Evolutionary conservation across 2,329 filamentous ascomycete species (phyloP), one percentile per base, ranked within the genome.

Genomic region (Hyphodiscus sp.): DNA sequence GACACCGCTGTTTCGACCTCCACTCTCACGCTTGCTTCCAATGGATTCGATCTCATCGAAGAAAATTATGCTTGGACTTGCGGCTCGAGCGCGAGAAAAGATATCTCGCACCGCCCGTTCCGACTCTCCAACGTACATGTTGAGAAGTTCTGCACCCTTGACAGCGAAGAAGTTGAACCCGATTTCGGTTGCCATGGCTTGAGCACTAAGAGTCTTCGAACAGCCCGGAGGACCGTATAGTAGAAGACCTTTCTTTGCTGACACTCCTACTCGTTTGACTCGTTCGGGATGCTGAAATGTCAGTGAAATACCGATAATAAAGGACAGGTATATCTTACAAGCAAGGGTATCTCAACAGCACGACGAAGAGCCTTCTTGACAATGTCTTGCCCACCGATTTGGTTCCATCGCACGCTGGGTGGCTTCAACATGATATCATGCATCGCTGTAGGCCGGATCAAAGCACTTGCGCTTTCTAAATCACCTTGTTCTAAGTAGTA

Each of bases 11-110:
- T 68, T 71, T 18, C 73, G 69, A 6, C 70, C 68, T 2, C 75
- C 75, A 23, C 75, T 75, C 50, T 76, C 73, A 19, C 76, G 73
- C 42, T 73, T 66, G 42, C 65, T 69, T 47, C 70, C 77, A 58
- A 97, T 92, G 4, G 89, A 85, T 71, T 97, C 91, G 63, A 97
- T 94, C 69, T 97, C 91, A 68, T 97, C 91, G 61, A 96, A 96
- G 76, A 96, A 97, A 63, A 97, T 91, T 70, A 96, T 92, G 67
- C 88, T 91, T 0, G 92, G 92, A 49, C 85, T 84, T 9, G 91
- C 91, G n/a, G 86, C 85, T 43, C 87, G 80, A 1, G 92, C 92
- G 62, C 91, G 88, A 50, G 85, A 80, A 68, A 97, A 96, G 1
- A 96, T 82, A 52, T 90, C 87, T 41, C 92, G 83, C 43, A 96